Conservation (phyloP, 768 basidiomycete species). For the Mycena filopes region DNA sequence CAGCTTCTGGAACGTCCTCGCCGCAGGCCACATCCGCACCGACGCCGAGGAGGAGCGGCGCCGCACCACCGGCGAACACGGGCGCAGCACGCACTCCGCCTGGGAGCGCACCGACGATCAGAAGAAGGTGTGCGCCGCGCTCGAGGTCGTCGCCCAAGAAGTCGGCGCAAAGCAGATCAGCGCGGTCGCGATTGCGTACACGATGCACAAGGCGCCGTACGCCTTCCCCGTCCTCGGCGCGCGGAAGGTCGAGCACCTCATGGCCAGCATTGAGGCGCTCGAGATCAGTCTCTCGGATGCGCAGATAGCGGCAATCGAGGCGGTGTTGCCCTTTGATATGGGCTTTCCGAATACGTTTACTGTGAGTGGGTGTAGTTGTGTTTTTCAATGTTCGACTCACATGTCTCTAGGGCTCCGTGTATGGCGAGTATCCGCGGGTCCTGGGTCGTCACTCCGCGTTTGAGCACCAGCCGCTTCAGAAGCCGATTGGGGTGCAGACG, state of each 20-base stretch:
- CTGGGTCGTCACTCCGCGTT: no score
- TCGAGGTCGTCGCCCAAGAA: conserved; percentile 52
- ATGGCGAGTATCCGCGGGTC: no score
- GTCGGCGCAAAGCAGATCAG: conserved; percentile 46
- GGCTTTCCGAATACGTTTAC: conserved; percentile 39
- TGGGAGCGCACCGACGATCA: conserved; percentile 49
- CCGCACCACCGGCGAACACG: conserved; percentile 46
- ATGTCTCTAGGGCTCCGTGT: no score
- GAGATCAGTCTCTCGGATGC: conserved; percentile 46
- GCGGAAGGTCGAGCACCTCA: conserved; percentile 52
- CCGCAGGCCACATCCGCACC: conserved; percentile 39
- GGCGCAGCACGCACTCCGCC: conserved; percentile 48
- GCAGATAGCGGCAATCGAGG: conserved; percentile 50
- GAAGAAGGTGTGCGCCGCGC: conserved; percentile 40
- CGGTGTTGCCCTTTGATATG: conserved; percentile 45
- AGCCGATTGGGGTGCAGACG: no score
- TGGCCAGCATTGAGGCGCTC: conserved; percentile 52
- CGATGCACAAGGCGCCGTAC: conserved; percentile 55
- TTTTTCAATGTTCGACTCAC: no score
- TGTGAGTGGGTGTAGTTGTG: no score
- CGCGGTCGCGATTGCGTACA: conserved; percentile 25
- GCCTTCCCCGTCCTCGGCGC: conserved; percentile 54
- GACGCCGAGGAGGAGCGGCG: conserved; percentile 42
- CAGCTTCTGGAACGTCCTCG: conserved; percentile 49
- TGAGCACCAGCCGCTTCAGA: no score